A percentile compares a stretch with the other conserved stretches of the same genome.
Conservation (phyloP, 73 alveolate genomes). For the Stentor coeruleus region DNA sequence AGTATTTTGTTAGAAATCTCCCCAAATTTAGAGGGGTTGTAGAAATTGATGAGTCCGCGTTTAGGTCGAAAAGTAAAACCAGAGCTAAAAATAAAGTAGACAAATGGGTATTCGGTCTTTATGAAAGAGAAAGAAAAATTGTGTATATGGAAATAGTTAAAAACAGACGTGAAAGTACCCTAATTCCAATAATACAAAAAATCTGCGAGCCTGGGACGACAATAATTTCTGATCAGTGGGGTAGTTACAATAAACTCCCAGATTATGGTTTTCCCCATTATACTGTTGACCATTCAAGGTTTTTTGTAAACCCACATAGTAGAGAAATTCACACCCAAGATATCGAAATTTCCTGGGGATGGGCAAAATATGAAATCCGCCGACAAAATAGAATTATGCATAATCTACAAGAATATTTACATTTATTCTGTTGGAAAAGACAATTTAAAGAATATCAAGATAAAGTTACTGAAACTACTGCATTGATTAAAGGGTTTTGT, state of each 20-base stretch:
- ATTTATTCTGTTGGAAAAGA: constrained; percentile 17
- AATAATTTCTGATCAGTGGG: constrained; percentile 31
- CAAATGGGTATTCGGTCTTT: constrained; percentile 29
- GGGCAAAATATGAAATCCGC: constrained; percentile 26
- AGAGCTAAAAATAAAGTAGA: not conserved
- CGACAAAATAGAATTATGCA: not conserved
- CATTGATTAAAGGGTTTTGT: not conserved
- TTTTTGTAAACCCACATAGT: constrained; percentile 12
- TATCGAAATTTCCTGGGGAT: constrained; percentile 32
- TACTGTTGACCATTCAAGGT: constrained; percentile 31
- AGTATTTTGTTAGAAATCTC: not conserved
- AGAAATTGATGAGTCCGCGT: constrained; percentile 17
- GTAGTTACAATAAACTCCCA: constrained; percentile 20
- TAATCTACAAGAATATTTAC: not conserved
- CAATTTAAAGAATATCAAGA: constrained; percentile 8
- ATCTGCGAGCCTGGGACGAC: constrained; percentile 28
- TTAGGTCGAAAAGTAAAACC: not conserved
- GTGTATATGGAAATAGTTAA: constrained; percentile 28
- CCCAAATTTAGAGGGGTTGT: constrained; percentile 16
- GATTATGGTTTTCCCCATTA: constrained; percentile 25
- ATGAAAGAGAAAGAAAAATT: constrained; percentile 25
- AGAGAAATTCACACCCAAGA: constrained; percentile 28
- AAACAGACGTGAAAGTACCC: not conserved
- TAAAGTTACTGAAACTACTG: not conserved
- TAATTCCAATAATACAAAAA: constrained; percentile 25